Percentiles rank a stretch among this genome's conserved stretches.
Conservation (phyloP, 2,329 filamentous ascomycete species). For the Talaromyces albobiverticillius region DNA sequence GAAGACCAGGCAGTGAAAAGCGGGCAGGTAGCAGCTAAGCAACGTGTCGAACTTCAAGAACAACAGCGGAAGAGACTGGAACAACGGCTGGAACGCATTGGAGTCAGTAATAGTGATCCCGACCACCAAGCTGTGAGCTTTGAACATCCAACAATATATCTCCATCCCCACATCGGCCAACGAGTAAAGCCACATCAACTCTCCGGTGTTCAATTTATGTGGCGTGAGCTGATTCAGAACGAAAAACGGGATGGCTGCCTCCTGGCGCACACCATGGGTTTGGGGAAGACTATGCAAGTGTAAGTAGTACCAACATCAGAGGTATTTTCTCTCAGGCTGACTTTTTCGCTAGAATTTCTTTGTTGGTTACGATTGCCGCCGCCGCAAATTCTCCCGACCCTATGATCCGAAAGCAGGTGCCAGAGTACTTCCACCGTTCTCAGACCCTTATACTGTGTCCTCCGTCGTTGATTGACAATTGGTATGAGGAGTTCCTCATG, state of each 20-base stretch:
- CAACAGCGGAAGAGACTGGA: conserved; percentile 43
- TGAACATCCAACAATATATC: conserved; percentile 44
- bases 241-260: conserved; percentile 69
- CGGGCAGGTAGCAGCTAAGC: conserved; percentile 55
- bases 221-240: conserved; percentile 73
- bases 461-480: conserved; percentile 72
- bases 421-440: conserved; percentile 58
- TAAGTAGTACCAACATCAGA: conserved; percentile 30
- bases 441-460: conserved; percentile 75
- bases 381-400: conserved; percentile 60
- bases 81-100: conserved; percentile 28
- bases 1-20: conserved; percentile 51
- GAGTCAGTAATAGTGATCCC: conserved; percentile 38
- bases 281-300: conserved; percentile 91
- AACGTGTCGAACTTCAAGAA: conserved; percentile 55
- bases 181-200: conserved; percentile 78
- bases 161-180: conserved; percentile 62
- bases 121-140: conserved; percentile 46
- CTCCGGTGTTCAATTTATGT: conserved; percentile 79
- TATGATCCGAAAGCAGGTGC: conserved; percentile 63
- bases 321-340: conserved; percentile 10
- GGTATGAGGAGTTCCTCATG: conserved; percentile 70
- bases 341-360: conserved; percentile 57
- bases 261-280: conserved; percentile 84
- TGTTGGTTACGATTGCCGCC: conserved; percentile 72